phyloP scores from a whole-genome alignment of 139 green algal genomes.

The Chlamydomonas applanata region DNA sequence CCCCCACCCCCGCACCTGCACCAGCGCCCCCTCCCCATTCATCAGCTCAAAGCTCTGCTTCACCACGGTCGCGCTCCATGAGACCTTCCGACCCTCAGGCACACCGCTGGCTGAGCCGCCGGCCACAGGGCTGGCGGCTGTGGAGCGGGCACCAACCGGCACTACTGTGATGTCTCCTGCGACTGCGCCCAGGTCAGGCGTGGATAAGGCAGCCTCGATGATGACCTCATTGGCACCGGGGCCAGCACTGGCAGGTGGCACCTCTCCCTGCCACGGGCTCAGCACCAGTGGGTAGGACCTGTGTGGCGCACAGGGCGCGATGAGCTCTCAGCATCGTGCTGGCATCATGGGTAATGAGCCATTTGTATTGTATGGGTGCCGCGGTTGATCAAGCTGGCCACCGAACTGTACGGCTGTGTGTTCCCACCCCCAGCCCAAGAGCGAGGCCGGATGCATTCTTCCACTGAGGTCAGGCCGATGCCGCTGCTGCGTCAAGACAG shows the following conservation, averaged over 20 bases:
- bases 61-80: slow-evolving; percentile 26
- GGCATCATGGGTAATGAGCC: too few species aligned
- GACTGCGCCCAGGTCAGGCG: slow-evolving; percentile 16
- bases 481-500: too few species aligned
- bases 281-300: not conserved
- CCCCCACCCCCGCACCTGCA: slow-evolving; percentile 16
- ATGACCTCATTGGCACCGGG: not conserved
- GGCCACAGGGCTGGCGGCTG: too few species aligned
- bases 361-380: too few species aligned
- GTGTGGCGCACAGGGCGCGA: not conserved
- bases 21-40: slow-evolving; percentile 12
- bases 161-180: slow-evolving; percentile 7
- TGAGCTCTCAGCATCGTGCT: too few species aligned
- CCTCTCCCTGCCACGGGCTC: not conserved
- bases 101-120: not conserved
- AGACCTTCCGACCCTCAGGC: slow-evolving; percentile 17
- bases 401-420: too few species aligned
- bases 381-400: too few species aligned
- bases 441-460: too few species aligned
- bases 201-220: slow-evolving; percentile 5
- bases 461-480: too few species aligned
- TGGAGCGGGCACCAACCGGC: not conserved
- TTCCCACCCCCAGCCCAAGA: too few species aligned
- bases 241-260: not conserved
- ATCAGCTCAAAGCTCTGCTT: slow-evolving; percentile 41